A percentile compares a stretch with the other conserved stretches of the same genome.
Conservation (phyloP, 352 stramenopile genomes). For the Pseudoperonospora humuli region DNA sequence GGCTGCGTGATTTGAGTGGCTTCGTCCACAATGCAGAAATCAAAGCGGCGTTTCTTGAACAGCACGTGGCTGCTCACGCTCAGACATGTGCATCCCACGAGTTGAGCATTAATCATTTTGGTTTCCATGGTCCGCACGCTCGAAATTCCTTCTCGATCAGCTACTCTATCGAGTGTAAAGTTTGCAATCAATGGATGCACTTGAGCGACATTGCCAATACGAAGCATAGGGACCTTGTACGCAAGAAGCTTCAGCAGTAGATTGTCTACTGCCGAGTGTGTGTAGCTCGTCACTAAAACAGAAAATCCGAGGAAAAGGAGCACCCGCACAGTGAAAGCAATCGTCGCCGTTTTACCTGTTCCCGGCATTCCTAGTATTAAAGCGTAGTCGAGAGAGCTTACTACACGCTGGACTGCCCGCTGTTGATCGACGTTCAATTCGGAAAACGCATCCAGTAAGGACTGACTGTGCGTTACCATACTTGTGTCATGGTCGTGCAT, state of each 20-base stretch:
- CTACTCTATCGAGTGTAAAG: conserved; percentile 39
- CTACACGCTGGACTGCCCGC: conserved; percentile 50
- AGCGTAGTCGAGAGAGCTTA: conserved; percentile 91
- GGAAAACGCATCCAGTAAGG: conserved; percentile 43
- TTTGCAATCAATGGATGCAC: conserved; percentile 61
- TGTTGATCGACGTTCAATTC: conserved; percentile 76
- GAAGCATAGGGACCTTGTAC: conserved; percentile 55
- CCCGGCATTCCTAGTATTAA: conserved; percentile 93
- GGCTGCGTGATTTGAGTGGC: conserved; percentile 97
- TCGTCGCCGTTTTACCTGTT: conserved; percentile 95
- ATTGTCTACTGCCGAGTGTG: conserved; percentile 97
- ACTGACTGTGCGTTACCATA: conserved; percentile 12
- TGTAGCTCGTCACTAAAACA: conserved; percentile 96
- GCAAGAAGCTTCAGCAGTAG: conserved; percentile 90
- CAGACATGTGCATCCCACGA: conserved; percentile 74
- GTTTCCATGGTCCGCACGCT: conserved; percentile 42
- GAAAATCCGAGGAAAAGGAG: conserved; percentile 88
- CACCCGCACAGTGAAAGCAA: conserved; percentile 90
- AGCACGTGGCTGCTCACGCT: conserved; percentile 70
- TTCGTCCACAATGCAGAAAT: conserved; percentile 98
- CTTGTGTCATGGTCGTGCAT: conserved; percentile 9
- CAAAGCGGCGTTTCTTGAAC: conserved; percentile 86
- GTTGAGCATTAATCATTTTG: conserved; percentile 36
- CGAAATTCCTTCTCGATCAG: conserved; percentile 20
- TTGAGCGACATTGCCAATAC: conserved; percentile 63